Percentiles rank a stretch among this genome's conserved stretches.
Conservation (phyloP, 805 yeast genomes). For the Saturnispora bothae region DNA sequence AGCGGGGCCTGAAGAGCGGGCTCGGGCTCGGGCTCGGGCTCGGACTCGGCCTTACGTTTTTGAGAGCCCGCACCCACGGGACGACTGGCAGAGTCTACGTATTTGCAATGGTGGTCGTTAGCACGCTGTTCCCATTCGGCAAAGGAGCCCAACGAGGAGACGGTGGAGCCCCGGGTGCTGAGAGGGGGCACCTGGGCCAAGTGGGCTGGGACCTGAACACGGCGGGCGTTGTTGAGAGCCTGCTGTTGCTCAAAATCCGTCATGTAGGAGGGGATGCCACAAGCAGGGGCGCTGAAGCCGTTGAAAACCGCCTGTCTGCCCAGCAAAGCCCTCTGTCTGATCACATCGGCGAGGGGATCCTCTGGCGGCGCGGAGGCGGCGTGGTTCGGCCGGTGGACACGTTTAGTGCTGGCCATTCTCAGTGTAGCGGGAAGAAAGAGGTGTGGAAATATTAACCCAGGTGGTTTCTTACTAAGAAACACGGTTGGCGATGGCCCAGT, state of each 20-base stretch:
- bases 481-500: constrained; percentile 34
- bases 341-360: not conserved
- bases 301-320: constrained; percentile 5
- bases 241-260: constrained; percentile 11
- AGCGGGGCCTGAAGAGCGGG: not conserved
- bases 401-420: not conserved
- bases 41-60: too few species aligned
- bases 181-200: constrained; percentile 29
- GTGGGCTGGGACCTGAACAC: constrained; percentile 30
- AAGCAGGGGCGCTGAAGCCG: not conserved
- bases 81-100: too few species aligned
- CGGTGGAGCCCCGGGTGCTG: constrained; percentile 31
- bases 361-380: not conserved
- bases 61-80: too few species aligned
- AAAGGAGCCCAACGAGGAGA: not conserved
- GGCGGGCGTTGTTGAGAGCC: constrained; percentile 1
- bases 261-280: constrained; percentile 7
- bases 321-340: constrained; percentile 1
- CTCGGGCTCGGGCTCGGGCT: not conserved
- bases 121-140: not conserved
- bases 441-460: not conserved
- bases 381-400: not conserved
- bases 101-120: constrained; percentile 1
- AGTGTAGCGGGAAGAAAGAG: not conserved
- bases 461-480: too few species aligned